Conservation (phyloP, 371 early-diverging fungal genomes). For the Mortierella sp. region DNA sequence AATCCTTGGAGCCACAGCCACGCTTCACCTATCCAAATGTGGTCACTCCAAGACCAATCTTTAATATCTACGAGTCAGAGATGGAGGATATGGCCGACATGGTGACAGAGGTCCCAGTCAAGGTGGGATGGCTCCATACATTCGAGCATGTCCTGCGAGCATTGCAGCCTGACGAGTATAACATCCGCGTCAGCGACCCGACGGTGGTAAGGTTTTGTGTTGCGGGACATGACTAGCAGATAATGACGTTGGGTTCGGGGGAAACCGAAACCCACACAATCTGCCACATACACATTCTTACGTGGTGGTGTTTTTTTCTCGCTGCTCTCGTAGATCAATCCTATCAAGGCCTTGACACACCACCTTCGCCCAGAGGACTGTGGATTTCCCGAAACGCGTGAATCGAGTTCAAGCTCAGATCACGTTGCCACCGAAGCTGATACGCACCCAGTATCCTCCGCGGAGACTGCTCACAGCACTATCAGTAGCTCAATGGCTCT, state of each 20-base stretch:
- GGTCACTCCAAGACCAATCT: slow-evolving; percentile 32
- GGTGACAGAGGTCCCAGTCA: slow-evolving; percentile 19
- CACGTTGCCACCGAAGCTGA: neutral
- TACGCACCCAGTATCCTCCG: neutral
- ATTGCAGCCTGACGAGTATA: slow-evolving; percentile 11
- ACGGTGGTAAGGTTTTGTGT: slow-evolving; percentile 13
- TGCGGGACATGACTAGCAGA: too few species aligned
- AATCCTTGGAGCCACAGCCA: slow-evolving; percentile 4
- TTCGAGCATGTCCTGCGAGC: slow-evolving; percentile 23
- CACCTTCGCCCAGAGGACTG: slow-evolving; percentile 13
- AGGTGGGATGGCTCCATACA: slow-evolving; percentile 32
- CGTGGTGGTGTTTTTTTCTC: too few species aligned
- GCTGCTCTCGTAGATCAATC: slow-evolving; percentile 10
- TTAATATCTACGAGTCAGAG: slow-evolving; percentile 46
- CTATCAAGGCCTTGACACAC: slow-evolving; percentile 27
- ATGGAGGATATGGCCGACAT: slow-evolving; percentile 40
- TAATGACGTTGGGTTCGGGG: too few species aligned
- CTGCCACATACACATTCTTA: too few species aligned
- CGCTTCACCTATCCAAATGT: slow-evolving; percentile 28
- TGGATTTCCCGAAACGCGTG: neutral
- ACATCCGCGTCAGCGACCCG: neutral
- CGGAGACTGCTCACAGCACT: neutral
- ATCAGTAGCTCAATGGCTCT: neutral
- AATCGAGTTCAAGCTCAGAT: neutral
- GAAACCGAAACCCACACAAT: too few species aligned